Base-by-base conservation (phyloP, 2,329 filamentous ascomycete species). In the Fusarium redolens region DNA sequence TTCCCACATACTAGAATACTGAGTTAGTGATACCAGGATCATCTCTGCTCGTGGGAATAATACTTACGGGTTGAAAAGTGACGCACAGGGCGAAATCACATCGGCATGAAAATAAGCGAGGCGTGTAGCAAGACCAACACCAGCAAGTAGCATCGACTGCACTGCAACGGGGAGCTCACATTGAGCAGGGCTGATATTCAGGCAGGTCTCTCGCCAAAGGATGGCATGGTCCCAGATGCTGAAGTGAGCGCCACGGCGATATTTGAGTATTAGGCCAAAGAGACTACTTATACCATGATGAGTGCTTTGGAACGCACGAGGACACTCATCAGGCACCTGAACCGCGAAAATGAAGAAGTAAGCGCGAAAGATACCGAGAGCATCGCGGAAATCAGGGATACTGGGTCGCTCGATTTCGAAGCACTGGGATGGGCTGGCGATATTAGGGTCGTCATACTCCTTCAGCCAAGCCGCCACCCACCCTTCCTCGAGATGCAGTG, bases 31-130 rank as follows among this genome's bases (percentile, higher is more conserved):
- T 28, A 28, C 25, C 2, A 28, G 25, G 25, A 28, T 28, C 25
- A 2, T 28, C 25, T 28, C 2, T 28, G 25, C 25, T 28, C 2
- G 25, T 2, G 25, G 25, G 25, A 28, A 28, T 28, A 28, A 28
- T 28, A 28, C 25, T 2, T 61, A 74, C 70, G 71, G 71, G n/a
- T 73, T 74, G 31, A 73, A 74, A 11, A 74, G 59, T 25, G 71
- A 73, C 5, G 71, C 70, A 4, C 71, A 74, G n/a, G 71, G 71
- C 60, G 65, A 73, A 20, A 74, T 74, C 25, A 74, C 70, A 22
- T 74, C 71, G 12, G 71, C 71, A 22, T 74, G 71, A 35, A 74
- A 74, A 38, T 74, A 74, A 13, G 71, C 71, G 17, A 74, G 70
- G 28, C 71, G 70, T 37, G 70, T 60, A 17, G 70, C 71, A 31